Evolutionary conservation across 2,329 filamentous ascomycete species (phyloP).

Genomic region (Botrytis fragariae): DNA sequence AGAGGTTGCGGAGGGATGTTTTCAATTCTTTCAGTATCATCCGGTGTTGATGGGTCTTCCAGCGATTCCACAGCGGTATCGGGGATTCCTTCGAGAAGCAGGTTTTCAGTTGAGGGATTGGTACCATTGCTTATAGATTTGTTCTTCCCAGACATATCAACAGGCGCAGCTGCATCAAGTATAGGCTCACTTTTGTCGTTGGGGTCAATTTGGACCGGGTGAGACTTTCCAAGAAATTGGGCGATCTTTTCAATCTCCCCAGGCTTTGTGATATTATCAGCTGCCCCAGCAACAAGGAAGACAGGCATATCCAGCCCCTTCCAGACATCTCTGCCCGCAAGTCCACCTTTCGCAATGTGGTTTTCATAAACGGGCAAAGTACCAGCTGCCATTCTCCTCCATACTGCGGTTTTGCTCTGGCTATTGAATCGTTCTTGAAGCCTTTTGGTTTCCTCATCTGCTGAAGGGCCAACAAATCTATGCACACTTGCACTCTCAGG

Average conservation of each 20-base stretch:
- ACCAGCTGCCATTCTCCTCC: constrained; percentile 76
- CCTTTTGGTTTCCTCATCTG: constrained; percentile 62
- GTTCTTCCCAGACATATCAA: constrained; percentile 38
- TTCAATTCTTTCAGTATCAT: constrained; percentile 40
- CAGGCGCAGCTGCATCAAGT: constrained; percentile 50
- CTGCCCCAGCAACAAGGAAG: constrained; percentile 73
- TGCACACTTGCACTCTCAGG: constrained; percentile 72
- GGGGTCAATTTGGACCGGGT: constrained; percentile 30
- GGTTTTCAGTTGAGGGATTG: constrained; percentile 42
- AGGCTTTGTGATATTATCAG: constrained; percentile 73
- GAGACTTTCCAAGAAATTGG: constrained; percentile 39
- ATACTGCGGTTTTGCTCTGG: constrained; percentile 69
- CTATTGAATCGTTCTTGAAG: constrained; percentile 74
- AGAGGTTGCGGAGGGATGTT: constrained; percentile 48
- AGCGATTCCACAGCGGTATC: constrained; percentile 41
- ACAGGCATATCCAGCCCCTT: constrained; percentile 68
- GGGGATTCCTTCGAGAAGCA: constrained; percentile 40
- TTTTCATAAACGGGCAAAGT: constrained; percentile 59
- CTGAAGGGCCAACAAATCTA: constrained; percentile 69
- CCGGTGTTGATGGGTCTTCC: constrained; percentile 48
- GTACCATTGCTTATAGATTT: constrained; percentile 38
- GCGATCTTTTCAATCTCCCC: constrained; percentile 67
- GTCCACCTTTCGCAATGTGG: constrained; percentile 55
- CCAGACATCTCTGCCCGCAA: constrained; percentile 73
- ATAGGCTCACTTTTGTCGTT: constrained; percentile 41